A percentile compares a stretch with the other conserved stretches of the same genome.
Conservation (phyloP, 352 stramenopile genomes). For the Globisporangium cylindrosporum region DNA sequence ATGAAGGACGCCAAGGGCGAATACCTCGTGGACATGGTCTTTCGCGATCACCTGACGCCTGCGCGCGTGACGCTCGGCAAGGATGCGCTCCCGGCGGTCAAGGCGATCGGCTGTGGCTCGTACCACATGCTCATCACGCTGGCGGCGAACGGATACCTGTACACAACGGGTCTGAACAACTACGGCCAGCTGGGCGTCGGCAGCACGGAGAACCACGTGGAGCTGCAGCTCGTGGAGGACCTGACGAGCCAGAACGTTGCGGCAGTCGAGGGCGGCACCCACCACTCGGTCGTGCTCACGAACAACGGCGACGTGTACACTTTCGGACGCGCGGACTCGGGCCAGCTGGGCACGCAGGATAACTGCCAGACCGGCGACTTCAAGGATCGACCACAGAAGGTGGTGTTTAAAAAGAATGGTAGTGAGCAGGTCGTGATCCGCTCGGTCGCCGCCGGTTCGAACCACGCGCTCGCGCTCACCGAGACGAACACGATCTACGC, state of each 20-base stretch:
- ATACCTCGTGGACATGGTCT: conserved; percentile 79
- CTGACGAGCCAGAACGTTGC: conserved; percentile 61
- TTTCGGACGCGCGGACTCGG: conserved; percentile 93
- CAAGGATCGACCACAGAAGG: conserved; percentile 74
- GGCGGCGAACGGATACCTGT: conserved; percentile 78
- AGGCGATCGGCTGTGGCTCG: conserved; percentile 85
- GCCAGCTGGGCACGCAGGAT: conserved; percentile 88
- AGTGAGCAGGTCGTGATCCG: conserved; percentile 21
- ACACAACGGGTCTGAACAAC: conserved; percentile 93
- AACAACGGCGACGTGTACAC: conserved; percentile 86
- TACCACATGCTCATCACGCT: conserved; percentile 84
- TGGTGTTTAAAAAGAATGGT: conserved; percentile 31
- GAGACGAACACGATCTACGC: conserved; percentile 76
- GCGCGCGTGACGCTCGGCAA: conserved; percentile 59
- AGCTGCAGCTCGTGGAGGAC: conserved; percentile 75
- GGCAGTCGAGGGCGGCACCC: conserved; percentile 86
- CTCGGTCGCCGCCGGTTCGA: conserved; percentile 72
- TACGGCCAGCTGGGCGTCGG: conserved; percentile 97
- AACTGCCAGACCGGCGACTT: conserved; percentile 73
- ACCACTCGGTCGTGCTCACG: conserved; percentile 92
- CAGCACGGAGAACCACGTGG: conserved; percentile 66
- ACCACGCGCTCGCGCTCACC: conserved; percentile 85
- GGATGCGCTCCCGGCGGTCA: conserved; percentile 48
- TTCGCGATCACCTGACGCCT: conserved; percentile 76
- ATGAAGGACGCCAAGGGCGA: conserved; percentile 69